A percentile compares a stretch with the other conserved stretches of the same genome.
phyloP scores from a whole-genome alignment of 345 rosid species.

The Acer yangbiense region DNA sequence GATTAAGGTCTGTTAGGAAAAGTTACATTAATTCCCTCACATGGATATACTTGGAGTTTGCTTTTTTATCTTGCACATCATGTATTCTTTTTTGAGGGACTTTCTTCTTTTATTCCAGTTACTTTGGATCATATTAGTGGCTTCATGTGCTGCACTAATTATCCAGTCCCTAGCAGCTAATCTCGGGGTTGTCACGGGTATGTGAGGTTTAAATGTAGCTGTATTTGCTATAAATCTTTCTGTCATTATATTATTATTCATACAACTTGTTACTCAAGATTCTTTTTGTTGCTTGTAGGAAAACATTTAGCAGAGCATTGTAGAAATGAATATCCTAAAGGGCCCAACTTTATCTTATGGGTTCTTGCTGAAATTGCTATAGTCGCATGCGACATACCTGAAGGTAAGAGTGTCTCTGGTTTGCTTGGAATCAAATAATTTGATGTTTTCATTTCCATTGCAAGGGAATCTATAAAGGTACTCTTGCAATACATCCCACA shows the following conservation, averaged over 20 bases:
- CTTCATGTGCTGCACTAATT: constrained; percentile 89
- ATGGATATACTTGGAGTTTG: neutral
- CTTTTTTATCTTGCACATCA: neutral
- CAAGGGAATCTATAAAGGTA: neutral
- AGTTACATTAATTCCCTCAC: neutral
- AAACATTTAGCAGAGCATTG: constrained; percentile 97
- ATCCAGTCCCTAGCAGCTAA: constrained; percentile 95
- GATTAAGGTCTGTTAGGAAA: neutral
- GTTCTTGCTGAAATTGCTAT: constrained; percentile 84
- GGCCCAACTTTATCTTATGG: constrained; percentile 82
- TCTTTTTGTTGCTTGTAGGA: constrained; percentile 42
- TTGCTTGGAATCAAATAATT: constrained; percentile 16
- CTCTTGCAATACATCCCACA: neutral
- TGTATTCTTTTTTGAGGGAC: constrained; percentile 10
- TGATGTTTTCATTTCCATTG: constrained; percentile 4
- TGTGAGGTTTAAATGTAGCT: neutral
- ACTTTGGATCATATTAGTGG: constrained; percentile 92
- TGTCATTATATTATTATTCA: neutral
- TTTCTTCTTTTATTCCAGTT: constrained; percentile 45
- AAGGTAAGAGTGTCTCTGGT: constrained; percentile 50
- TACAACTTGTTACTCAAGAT: constrained; percentile 4
- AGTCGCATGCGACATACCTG: constrained; percentile 96
- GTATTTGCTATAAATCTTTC: neutral
- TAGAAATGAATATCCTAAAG: constrained; percentile 71
- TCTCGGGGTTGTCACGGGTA: constrained; percentile 95